Evolutionary conservation across 2,329 filamentous ascomycete species (phyloP), one percentile per base, ranked within the genome.

Genomic region (Hansfordia pulvinata): DNA sequence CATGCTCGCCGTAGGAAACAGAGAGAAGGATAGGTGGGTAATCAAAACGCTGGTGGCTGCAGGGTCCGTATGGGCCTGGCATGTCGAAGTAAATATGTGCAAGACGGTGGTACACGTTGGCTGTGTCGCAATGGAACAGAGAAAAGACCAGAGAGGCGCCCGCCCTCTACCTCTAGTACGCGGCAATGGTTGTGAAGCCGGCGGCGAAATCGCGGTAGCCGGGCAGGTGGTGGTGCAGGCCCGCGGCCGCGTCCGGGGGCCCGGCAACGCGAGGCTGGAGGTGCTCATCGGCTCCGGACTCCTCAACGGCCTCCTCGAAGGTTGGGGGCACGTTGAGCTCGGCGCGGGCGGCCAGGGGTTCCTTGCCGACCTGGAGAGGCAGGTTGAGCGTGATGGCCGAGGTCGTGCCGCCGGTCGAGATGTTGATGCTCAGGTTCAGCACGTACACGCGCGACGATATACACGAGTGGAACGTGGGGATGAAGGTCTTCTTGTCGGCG

Each of bases 381-480:
- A 70, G 41, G 13, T 43, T 41, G 15, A 71, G 44, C 20, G 53
- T 54, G 20, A 69, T 36, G 26, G 48, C 53, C 4, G 52, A 57
- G 39, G 51, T 58, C 29, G 52, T 46, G 6, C 58, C 49, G 10
- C 53, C 58, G 3, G 54, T 49, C 5, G 38, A 33, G 8, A 57
- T 27, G 6, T 49, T 52, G 5, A 72, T 39, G 10, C 50, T 47
- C 21, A 64, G 37, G 35, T 60, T 56, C 17, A 72, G 41, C 4
- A 60, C 54, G 43, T 73, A 73, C n/a, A 59, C 57, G 15, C 68
- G 60, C 6, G 63, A 64, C 19, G 57, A 50, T 42, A 72, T 60
- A 50, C 68, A 73, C 7, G 61, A 64, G 49, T 71, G 64, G 40
- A 72, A 73, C 5, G 63, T 64, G 1, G 68, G 68, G 13, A 71